Base-by-base conservation (phyloP, 495 filamentous ascomycete species). In the Penicillium cataractarum region DNA sequence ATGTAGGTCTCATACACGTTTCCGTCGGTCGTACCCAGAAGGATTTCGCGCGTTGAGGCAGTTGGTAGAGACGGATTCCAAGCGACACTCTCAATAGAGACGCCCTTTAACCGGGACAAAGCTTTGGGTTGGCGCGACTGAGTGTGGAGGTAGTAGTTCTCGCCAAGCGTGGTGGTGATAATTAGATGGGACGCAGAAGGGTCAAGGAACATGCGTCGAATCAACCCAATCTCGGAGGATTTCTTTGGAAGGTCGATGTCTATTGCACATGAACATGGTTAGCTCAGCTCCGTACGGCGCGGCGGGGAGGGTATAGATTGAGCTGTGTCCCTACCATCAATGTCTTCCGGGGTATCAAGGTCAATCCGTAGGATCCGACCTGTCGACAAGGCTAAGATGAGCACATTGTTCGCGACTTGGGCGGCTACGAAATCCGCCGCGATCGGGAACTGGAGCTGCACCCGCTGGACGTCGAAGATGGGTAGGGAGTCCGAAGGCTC, bases 21-120 rank as follows among this genome's bases (percentile, higher is more conserved):
- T 22, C 96, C 95, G 81, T 99, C 96, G 22, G 89, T 85, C 22
- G 93, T 87, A 22, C 96, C 95, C 32, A 99, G 74, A 4, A 99
- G 81, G n/a, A 99, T 98, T 78, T 99, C 95, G 53, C 95, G 82
- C 0, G 95, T 99, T 2, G 92, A 96, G 15, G 92, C 89, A 21
- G 95, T 97, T 6, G 95, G 96, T n/a, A 92, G 78, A n/a, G 93
- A 92, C 3, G 95, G 96, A 71, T 91, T 97, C 95, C 95, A 99
- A 51, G 93, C 92, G 65, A 99, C 82, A 62, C 88, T 89, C 72
- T 98, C 95, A 39, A 98, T 90, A 10, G 84, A 76, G 46, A 97
- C 91, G 9, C 91, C 91, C 70, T 93, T 94, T 49, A 99, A 77
- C 32, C 92, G 87, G 46, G 90, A 87, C 35, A 99, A 80, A 24